Evolutionary conservation across 306 rosid species (phyloP), one percentile per base, ranked within the genome.

Genomic region (Glycyrrhiza uralensis): DNA sequence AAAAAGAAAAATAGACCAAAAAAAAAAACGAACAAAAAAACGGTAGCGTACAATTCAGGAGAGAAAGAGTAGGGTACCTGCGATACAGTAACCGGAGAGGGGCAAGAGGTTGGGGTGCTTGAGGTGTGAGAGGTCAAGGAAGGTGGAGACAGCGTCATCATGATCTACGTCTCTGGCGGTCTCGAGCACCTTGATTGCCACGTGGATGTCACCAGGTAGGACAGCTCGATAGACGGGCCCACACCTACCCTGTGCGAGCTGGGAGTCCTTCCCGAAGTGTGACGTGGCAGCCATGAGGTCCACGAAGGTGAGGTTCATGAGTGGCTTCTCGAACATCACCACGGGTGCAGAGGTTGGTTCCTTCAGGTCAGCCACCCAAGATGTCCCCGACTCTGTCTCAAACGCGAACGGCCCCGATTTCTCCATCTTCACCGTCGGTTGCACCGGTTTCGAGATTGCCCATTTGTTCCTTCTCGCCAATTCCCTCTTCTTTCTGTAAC

Each of bases 231-330:
- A 94, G 1, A 91, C 97, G 12, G 99, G 99, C 61, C 97, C 99
- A 75, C 97, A 91, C 72, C 97, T 83, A 0, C 97, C 97, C 45
- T 94, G 92, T 0, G 96, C 92, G 0, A 94, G 91, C 42, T 83
- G 90, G n/a, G 97, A 89, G 80, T 94, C 99, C 46, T 85, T 88
- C 7, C 99, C 99, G 69, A 94, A 94, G 81, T 88, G 91, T 74
- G 99, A 91, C 85, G 99, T 94, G 87, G 96, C 93, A 11, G 88
- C 94, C 9, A 94, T 89, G 66, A 94, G 80, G 75, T 94, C 97
- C 79, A 82, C 83, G 85, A 94, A 94, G 1, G 83, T 89, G 3
- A 94, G 59, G 38, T 78, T 91, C 82, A 94, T 85, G 89, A 94
- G 42, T 3, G 99, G 99, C 85, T 94, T 94, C 90, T 94, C 99